Evolutionary conservation across 1,284 basidiomycete genomes (phyloP).

Genomic region (Apiotrichum gamsii): DNA sequence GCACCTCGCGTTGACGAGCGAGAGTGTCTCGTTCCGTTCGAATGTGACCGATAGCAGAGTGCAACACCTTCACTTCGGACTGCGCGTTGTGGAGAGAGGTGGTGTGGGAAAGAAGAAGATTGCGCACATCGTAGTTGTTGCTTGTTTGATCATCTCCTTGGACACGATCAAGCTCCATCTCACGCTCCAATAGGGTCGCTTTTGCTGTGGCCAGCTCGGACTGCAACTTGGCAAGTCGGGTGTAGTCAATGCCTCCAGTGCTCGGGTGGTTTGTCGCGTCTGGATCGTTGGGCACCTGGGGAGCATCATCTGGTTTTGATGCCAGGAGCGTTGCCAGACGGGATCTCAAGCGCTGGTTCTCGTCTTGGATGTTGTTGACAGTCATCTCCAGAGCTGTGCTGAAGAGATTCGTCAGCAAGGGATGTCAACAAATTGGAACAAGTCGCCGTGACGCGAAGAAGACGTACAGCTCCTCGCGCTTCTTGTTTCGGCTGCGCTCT

Average conservation of each 20-base stretch:
- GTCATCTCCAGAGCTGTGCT: conserved; percentile 37
- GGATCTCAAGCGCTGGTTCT: conserved; percentile 36
- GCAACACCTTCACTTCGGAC: conserved; percentile 29
- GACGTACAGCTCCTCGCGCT: conserved; percentile 39
- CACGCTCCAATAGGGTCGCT: conserved; percentile 19
- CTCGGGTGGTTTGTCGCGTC: not conserved
- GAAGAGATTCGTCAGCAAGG: conserved; percentile 1
- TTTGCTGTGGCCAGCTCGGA: conserved; percentile 25
- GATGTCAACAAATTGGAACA: not conserved
- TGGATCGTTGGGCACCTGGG: not conserved
- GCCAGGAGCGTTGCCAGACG: conserved; percentile 28
- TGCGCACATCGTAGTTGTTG: conserved; percentile 12
- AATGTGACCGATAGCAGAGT: conserved; percentile 25
- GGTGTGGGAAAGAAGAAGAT: conserved; percentile 10
- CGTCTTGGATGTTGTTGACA: conserved; percentile 35
- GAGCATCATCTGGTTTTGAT: conserved; percentile 2
- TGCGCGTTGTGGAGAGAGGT: conserved; percentile 8
- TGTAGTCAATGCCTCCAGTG: conserved; percentile 23
- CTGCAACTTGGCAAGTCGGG: conserved; percentile 24
- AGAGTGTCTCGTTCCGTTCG: conserved; percentile 27
- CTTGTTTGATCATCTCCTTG: not conserved
- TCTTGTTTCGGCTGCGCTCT: conserved; percentile 39
- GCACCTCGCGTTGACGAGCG: conserved; percentile 18
- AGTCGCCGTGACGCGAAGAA: not conserved
- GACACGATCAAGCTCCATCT: conserved; percentile 17